Conservation (phyloP, 2,329 filamentous ascomycete species). For the Epicoccum sorghinum region DNA sequence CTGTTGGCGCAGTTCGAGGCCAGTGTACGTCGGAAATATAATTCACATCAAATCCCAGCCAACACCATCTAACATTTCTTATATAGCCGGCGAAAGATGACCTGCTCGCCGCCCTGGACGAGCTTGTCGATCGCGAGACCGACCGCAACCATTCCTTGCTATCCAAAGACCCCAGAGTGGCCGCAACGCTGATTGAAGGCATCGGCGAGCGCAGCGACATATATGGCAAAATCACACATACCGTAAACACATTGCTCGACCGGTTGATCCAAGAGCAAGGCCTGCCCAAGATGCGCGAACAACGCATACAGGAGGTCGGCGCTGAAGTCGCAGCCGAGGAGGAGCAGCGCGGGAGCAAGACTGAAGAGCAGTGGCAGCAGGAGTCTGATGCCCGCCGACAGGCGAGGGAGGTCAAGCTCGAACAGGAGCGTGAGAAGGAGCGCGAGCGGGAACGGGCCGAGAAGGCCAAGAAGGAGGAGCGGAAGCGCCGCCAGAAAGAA, state of each 20-base stretch:
- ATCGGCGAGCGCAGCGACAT: slow-evolving; percentile 77
- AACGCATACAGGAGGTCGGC: slow-evolving; percentile 71
- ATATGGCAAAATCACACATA: slow-evolving; percentile 72
- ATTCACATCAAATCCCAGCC: not conserved
- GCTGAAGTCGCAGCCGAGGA: slow-evolving; percentile 71
- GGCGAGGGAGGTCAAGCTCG: slow-evolving; percentile 66
- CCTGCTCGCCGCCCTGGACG: slow-evolving; percentile 69
- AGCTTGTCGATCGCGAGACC: slow-evolving; percentile 74
- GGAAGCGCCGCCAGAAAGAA: slow-evolving; percentile 56
- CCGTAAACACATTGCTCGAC: slow-evolving; percentile 72
- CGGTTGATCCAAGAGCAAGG: slow-evolving; percentile 65
- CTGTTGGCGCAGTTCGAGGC: slow-evolving; percentile 76
- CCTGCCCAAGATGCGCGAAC: slow-evolving; percentile 71
- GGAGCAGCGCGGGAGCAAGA: slow-evolving; percentile 69
- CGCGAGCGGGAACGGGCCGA: slow-evolving; percentile 60
- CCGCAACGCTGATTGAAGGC: slow-evolving; percentile 77
- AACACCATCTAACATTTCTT: not conserved
- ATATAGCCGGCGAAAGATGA: slow-evolving; percentile 72
- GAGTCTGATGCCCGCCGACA: slow-evolving; percentile 67
- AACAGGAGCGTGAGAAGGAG: slow-evolving; percentile 66
- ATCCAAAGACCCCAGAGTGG: slow-evolving; percentile 74
- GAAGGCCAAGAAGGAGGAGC: slow-evolving; percentile 63
- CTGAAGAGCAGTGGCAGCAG: slow-evolving; percentile 73
- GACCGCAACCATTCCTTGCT: slow-evolving; percentile 76
- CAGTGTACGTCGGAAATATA: slow-evolving; percentile 58